Conservation (phyloP, 2,329 filamentous ascomycete species). For the Trichoderma gracile region DNA sequence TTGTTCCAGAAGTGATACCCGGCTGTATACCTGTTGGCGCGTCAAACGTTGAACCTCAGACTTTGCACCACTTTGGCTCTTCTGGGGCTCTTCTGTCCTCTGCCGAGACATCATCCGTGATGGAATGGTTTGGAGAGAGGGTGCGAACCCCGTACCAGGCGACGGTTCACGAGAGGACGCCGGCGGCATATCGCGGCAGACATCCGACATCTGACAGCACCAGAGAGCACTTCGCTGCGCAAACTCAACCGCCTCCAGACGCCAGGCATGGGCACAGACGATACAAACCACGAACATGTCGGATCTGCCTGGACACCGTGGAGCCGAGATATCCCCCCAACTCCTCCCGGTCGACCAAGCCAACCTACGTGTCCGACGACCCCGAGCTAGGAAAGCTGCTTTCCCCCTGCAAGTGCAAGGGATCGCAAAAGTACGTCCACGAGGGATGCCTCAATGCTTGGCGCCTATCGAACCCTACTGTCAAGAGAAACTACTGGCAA, state of each 20-base stretch:
- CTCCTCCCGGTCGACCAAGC: conserved; percentile 38
- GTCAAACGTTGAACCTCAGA: neutral
- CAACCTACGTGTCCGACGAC: conserved; percentile 71
- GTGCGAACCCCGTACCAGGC: conserved; percentile 11
- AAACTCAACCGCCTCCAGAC: conserved; percentile 13
- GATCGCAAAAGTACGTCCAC: conserved; percentile 90
- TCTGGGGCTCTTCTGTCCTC: neutral
- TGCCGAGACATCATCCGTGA: neutral
- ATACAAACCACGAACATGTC: conserved; percentile 75
- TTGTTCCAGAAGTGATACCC: neutral
- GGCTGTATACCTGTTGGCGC: neutral
- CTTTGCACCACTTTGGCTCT: neutral
- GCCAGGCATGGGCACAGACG: conserved; percentile 37
- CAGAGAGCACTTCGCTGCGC: neutral
- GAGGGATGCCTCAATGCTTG: conserved; percentile 84
- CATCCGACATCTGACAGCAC: neutral
- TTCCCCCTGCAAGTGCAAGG: conserved; percentile 90
- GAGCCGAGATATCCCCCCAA: conserved; percentile 49
- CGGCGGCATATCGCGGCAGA: neutral
- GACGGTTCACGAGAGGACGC: conserved; percentile 14
- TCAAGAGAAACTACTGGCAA: conserved; percentile 73
- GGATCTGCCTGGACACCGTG: conserved; percentile 80
- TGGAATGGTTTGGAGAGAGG: conserved; percentile 23
- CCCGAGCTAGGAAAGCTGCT: conserved; percentile 74
- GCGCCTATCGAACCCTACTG: conserved; percentile 69